phyloP scores from a whole-genome alignment of 345 rosid genomes.

The Aquilaria yunnanensis region DNA sequence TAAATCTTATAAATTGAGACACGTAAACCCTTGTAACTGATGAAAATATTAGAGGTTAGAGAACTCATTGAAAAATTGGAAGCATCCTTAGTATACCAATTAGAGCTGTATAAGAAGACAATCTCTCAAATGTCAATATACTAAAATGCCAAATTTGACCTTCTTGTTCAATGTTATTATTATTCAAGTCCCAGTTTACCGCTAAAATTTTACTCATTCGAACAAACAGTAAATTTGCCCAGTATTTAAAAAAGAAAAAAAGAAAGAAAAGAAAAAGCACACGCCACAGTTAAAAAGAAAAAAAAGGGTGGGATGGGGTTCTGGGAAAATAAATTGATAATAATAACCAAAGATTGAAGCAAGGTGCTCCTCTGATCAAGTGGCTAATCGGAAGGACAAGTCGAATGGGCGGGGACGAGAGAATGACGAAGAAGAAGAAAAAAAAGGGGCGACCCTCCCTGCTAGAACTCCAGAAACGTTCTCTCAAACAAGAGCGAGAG shows the following conservation, averaged over 20 bases:
- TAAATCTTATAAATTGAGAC: no score
- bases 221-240: no score
- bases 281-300: background rate
- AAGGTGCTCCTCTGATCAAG: background rate
- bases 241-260: background rate
- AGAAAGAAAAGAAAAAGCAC: background rate
- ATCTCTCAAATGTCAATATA: no score
- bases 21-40: no score
- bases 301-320: constrained; percentile 14
- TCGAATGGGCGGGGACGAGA: constrained; percentile 40
- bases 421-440: constrained; percentile 79
- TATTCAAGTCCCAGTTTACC: no score
- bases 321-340: constrained; percentile 20
- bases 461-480: constrained; percentile 86
- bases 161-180: no score
- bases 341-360: constrained; percentile 10
- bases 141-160: no score
- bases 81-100: no score
- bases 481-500: constrained; percentile 57
- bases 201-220: no score
- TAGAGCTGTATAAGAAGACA: no score
- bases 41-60: no score
- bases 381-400: constrained; percentile 2
- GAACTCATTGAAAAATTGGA: no score
- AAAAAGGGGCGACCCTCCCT: constrained; percentile 98